Percentiles rank a stretch among this genome's conserved stretches.
phyloP scores from a whole-genome alignment of 306 rosid genomes.

The Cicer bijugum region DNA sequence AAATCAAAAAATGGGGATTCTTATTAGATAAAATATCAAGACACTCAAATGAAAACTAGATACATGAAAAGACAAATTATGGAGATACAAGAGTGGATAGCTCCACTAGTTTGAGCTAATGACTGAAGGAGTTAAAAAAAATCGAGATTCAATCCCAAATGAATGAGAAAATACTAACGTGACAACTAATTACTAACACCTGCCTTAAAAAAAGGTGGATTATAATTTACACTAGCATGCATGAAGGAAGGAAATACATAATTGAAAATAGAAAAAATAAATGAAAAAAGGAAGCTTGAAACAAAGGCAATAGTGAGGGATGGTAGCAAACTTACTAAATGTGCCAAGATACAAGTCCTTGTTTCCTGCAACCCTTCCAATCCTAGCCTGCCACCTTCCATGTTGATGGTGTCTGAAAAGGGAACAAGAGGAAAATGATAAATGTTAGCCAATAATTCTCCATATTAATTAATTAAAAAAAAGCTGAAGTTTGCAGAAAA shows the following conservation, averaged over 20 bases:
- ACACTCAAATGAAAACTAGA: conserved; percentile 23
- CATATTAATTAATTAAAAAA: conserved; percentile 41
- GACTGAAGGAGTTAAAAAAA: too few species aligned
- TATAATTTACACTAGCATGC: neutral
- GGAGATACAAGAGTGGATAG: too few species aligned
- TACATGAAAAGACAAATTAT: conserved; percentile 12
- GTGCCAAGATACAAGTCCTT: conserved; percentile 98
- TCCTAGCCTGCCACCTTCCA: conserved; percentile 99
- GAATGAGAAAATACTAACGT: too few species aligned
- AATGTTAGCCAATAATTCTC: conserved; percentile 49
- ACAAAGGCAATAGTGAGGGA: conserved; percentile 9
- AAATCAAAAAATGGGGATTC: neutral
- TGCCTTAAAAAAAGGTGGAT: too few species aligned
- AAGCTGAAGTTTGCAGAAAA: conserved; percentile 67
- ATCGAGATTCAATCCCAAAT: too few species aligned
- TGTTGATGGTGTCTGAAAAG: conserved; percentile 91
- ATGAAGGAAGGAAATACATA: neutral
- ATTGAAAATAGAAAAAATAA: neutral
- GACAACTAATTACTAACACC: too few species aligned
- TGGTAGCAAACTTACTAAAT: conserved; percentile 69
- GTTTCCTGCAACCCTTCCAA: conserved; percentile 98
- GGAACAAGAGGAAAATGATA: conserved; percentile 44
- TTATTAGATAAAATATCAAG: neutral
- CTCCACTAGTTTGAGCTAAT: too few species aligned
- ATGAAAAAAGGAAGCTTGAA: conserved; percentile 23